phyloP scores from a whole-genome alignment of 768 basidiomycete species.

The Suillus americanus region DNA sequence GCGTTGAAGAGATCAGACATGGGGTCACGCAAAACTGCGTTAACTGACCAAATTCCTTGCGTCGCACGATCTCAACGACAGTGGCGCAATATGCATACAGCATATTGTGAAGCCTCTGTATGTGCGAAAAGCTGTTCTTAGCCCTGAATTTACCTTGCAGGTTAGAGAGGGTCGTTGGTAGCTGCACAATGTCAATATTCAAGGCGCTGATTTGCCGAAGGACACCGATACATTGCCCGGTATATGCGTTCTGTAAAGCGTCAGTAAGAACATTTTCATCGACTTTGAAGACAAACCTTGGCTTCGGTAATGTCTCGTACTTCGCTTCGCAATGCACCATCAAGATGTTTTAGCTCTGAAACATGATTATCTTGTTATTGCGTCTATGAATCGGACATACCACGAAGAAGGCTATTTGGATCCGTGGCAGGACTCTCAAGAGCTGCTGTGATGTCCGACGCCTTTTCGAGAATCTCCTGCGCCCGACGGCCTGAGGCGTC shows the following conservation, averaged over 20 bases:
- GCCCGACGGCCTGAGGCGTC: slow-evolving; percentile 54
- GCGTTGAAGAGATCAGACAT: slow-evolving; percentile 5
- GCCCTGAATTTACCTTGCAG: slow-evolving; percentile 74
- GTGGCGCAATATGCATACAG: slow-evolving; percentile 91
- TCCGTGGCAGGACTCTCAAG: slow-evolving; percentile 59
- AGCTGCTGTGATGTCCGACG: slow-evolving; percentile 46
- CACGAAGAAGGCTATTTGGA: slow-evolving; percentile 51
- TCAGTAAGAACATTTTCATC: slow-evolving; percentile 17
- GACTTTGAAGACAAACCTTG: slow-evolving; percentile 40
- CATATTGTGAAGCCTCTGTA: slow-evolving; percentile 85
- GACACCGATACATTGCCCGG: slow-evolving; percentile 59
- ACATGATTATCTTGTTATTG: slow-evolving; percentile 6
- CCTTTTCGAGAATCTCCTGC: slow-evolving; percentile 58
- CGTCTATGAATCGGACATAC: slow-evolving; percentile 29
- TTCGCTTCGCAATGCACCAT: slow-evolving; percentile 61
- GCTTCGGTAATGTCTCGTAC: slow-evolving; percentile 53
- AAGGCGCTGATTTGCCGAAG: slow-evolving; percentile 77
- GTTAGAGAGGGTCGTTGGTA: slow-evolving; percentile 62
- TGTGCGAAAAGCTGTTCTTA: slow-evolving; percentile 87
- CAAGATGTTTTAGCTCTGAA: slow-evolving; percentile 63
- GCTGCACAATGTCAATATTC: slow-evolving; percentile 76
- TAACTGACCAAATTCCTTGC: slow-evolving; percentile 82
- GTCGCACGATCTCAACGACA: slow-evolving; percentile 84
- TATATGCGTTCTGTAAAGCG: slow-evolving; percentile 63
- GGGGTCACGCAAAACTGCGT: not conserved